Evolutionary conservation across 495 filamentous ascomycete genomes (phyloP), one percentile per base, ranked within the genome.

Genomic region (Collariella sp.): DNA sequence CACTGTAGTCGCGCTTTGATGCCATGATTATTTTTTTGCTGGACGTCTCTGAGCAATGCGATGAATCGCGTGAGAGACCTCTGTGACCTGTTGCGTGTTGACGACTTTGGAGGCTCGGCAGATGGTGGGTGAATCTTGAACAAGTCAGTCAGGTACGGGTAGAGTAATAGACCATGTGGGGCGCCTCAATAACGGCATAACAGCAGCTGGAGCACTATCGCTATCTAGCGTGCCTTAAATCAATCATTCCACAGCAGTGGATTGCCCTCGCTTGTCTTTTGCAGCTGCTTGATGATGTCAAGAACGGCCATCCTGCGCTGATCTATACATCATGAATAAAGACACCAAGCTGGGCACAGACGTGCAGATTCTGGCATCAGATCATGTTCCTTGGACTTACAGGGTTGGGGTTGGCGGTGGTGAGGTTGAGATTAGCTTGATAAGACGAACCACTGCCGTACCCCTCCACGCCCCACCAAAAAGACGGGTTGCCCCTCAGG

Each of bases 1-100:
- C 47, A 35, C 36, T 39, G 29, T 52, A 44, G 16, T 57, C 47
- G 24, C 70, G 68, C 44, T 72, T 72, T 5, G 62, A 52, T 7
- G 51, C 52, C 67, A 71, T 72, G 38, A 15, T 47, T n/a, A n/a
- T n/a, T n/a, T n/a, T n/a, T n/a, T n/a, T n/a, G 22, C n/a, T n/a
- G 41, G 2, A 26, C 3, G 34, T 7, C 5, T 22, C 31, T 16
- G 10, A 24, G 23, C 13, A 18, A 20, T 16, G 34, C 15, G 7
- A 11, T 16, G 15, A 40, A 31, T 31, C 9, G 26, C 26, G 26
- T 31, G 5, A 31, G 26, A 31, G 9, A 31, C 26, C n/a, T n/a
- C n/a, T n/a, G n/a, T n/a, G n/a, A n/a, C n/a, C n/a, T n/a, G 31
- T 34, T 34, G 31, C 31, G 6, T 34, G 31, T 31, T 31, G 26